Conservation (phyloP, 1,139 yeast species). For the Candida labiduridarum region DNA sequence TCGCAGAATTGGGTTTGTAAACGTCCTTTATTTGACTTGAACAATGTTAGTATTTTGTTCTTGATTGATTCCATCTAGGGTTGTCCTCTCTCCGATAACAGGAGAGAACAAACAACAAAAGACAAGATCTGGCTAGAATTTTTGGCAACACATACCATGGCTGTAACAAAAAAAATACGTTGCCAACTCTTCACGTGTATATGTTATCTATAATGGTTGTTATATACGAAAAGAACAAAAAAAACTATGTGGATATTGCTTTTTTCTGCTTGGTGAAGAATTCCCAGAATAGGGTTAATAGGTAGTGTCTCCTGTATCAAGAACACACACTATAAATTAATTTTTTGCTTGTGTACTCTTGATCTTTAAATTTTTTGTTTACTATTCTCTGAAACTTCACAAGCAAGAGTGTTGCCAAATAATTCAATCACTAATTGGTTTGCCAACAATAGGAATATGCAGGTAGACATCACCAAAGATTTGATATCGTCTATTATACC, state of each 20-base stretch:
- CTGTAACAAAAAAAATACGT: not conserved
- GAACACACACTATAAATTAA: not conserved
- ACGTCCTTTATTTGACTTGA: constrained; percentile 15
- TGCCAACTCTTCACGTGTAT: too few relatives aligned
- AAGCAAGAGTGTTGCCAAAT: constrained; percentile 1
- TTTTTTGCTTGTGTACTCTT: not conserved
- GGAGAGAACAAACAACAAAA: not conserved
- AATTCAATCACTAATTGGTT: not conserved
- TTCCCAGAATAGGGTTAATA: too few relatives aligned
- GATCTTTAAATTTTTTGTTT: not conserved
- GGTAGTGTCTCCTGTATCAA: not conserved
- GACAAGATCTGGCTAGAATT: not conserved
- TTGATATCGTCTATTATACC: constrained; percentile 19
- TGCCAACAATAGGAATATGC: not conserved
- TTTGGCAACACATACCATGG: constrained; percentile 6
- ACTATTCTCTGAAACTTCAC: not conserved
- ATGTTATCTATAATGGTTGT: not conserved
- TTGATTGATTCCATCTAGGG: not conserved
- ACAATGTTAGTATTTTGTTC: constrained; percentile 6
- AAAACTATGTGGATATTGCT: not conserved
- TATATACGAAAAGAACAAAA: not conserved
- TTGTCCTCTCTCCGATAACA: not conserved
- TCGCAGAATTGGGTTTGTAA: constrained; percentile 30
- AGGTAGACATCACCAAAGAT: constrained; percentile 6
- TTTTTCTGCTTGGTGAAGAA: not conserved